Base-by-base conservation (phyloP, 2,329 filamentous ascomycete species). In the Lachnellula arida region DNA sequence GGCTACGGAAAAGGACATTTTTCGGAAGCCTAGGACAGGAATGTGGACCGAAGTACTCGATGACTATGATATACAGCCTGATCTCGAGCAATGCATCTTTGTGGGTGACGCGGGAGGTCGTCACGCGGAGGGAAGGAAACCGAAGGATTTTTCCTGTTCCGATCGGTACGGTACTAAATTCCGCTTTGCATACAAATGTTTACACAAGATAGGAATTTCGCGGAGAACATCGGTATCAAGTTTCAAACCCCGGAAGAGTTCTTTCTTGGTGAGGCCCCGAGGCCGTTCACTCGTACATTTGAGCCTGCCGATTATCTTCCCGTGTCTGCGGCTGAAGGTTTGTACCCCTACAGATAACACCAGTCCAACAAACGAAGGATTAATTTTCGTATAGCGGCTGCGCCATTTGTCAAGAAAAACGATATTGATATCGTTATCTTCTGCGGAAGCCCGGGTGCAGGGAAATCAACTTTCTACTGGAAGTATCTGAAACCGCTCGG, bases 161-260 rank as follows among this genome's bases (percentile, higher is more conserved):
- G 84, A 87, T 66, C 75, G 69, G 69, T 67, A 65, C 32, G 43
- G 12, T 37, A 39, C 15, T 46, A 37, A 47, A 19, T 17, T 53
- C 35, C 40, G 15, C 35, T 53, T 17, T 19, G 17, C 22, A 32
- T 37, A 51, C 43, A 40, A 25, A 28, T 43, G 49, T 53, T 66
- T 25, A 67, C 49, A 48, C 25, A 35, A 48, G 39, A 54, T 59
- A 84, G 90, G 55, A 89, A 97, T 66, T 87, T 97, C 65, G 93
- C 94, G 3, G 78, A 86, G 59, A 97, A 99, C 67, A 74, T 92
- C 12, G 89, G 89, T 4, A 82, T 99, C 62, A 69, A 75, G 12
- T 99, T 93, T 70, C 76, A 85, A 55, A 96, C 93, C 0, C 94
- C 94, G 0, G 94, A 99, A 68, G 92, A 97, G 71, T 96, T 87